Evolutionary conservation across 2,329 filamentous ascomycete species (phyloP).

Genomic region (Sporothrix inflata): DNA sequence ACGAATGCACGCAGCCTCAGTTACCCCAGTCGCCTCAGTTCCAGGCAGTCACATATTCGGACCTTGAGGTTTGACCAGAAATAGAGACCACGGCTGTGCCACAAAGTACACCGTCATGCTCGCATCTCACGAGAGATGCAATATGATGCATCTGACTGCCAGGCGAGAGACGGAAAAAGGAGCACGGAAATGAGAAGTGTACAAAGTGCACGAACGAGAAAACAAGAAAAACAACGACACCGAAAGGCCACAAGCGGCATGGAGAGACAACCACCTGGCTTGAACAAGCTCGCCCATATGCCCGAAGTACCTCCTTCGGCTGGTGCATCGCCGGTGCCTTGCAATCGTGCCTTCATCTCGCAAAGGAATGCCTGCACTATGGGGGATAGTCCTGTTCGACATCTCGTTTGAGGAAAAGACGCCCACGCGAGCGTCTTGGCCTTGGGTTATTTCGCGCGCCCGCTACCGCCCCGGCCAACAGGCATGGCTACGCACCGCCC

Average conservation of each 20-base stretch:
- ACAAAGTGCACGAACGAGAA: neutral
- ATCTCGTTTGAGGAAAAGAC: neutral
- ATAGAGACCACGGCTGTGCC: neutral
- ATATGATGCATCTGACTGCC: neutral
- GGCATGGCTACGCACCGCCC: neutral
- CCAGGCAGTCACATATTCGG: neutral
- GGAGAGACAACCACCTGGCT: neutral
- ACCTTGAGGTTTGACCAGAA: neutral
- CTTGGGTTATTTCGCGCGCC: constrained; percentile 25
- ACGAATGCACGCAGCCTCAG: neutral
- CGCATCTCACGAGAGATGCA: constrained; percentile 8
- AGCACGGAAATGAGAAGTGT: neutral
- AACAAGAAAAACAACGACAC: neutral
- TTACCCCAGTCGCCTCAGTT: neutral
- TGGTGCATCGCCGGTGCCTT: constrained; percentile 5
- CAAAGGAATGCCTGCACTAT: neutral
- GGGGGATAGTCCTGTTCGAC: constrained; percentile 1
- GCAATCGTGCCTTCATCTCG: neutral
- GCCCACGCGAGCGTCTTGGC: constrained; percentile 15
- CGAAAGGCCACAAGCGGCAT: neutral
- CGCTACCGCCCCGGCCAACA: neutral
- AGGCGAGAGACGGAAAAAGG: neutral
- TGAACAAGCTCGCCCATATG: neutral
- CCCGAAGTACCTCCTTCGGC: constrained; percentile 10
- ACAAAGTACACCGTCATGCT: constrained; percentile 7